These are phyloP conservation scores for Monilinia polystroma DNA, from an alignment of 2,329 filamentous ascomycete species.

Conservation along the genomic window DNA sequence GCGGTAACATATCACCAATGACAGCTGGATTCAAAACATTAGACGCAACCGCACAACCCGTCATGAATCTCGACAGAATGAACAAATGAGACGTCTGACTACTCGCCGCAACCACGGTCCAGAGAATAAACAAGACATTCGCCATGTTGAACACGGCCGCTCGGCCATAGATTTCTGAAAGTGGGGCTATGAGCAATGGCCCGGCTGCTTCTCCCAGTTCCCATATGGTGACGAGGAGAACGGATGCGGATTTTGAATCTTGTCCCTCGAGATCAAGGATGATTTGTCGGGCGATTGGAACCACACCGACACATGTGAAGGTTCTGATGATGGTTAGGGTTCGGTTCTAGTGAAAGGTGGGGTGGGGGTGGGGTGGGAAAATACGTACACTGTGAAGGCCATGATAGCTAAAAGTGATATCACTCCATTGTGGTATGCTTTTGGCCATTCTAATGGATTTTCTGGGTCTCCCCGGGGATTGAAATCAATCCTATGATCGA, in stretches of 20 bases:
- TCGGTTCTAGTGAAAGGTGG: background rate
- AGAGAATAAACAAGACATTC: conserved; percentile 52
- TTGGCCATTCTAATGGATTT: conserved; percentile 55
- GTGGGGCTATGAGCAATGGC: conserved; percentile 47
- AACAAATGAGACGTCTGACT: conserved; percentile 45
- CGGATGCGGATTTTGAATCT: conserved; percentile 11
- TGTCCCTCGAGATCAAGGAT: conserved; percentile 47
- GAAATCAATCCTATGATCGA: conserved; percentile 44
- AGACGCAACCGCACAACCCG: conserved; percentile 33
- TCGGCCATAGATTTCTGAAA: conserved; percentile 47
- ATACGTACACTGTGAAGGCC: conserved; percentile 55
- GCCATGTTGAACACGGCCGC: conserved; percentile 45
- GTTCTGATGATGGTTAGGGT: conserved; percentile 44
- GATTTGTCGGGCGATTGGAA: conserved; percentile 54
- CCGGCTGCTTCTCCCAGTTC: conserved; percentile 49
- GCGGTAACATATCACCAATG: conserved; percentile 48
- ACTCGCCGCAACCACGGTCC: conserved; percentile 48
- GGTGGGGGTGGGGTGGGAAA: background rate
- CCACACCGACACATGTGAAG: conserved; percentile 56
- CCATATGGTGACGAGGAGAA: conserved; percentile 50
- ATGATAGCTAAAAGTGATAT: conserved; percentile 53
- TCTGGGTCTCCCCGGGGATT: conserved; percentile 48
- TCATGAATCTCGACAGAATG: conserved; percentile 44
- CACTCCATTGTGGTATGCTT: conserved; percentile 52
- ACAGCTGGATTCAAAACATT: conserved; percentile 46